Conservation (phyloP, 2,329 filamentous ascomycete genomes). For the Harringtonia lauricola region DNA sequence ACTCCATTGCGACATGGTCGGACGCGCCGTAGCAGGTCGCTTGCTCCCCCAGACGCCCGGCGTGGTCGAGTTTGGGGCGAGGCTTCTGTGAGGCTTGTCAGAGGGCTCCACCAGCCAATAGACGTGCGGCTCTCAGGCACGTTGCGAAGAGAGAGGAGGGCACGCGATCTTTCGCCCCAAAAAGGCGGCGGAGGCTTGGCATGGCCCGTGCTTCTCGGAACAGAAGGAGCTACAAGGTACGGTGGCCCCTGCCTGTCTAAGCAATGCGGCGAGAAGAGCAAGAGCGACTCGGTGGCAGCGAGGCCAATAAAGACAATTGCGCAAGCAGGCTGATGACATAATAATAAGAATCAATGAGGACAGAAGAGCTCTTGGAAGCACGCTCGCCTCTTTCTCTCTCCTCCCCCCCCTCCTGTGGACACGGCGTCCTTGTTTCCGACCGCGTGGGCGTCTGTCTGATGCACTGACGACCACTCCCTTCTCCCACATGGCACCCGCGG, state of each 20-base stretch:
- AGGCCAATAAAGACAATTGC: too few relatives aligned
- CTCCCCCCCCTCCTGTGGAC: neutral
- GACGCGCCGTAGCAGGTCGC: too few relatives aligned
- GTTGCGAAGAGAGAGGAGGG: slow-evolving; percentile 10
- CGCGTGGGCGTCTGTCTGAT: neutral
- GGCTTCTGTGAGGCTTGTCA: slow-evolving; percentile 1
- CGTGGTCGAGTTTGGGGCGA: neutral
- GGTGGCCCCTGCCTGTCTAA: too few relatives aligned
- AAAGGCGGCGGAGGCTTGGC: neutral
- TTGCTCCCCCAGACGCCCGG: neutral
- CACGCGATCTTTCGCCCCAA: slow-evolving; percentile 11
- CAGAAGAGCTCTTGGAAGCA: too few relatives aligned
- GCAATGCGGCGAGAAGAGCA: too few relatives aligned
- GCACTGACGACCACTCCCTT: slow-evolving; percentile 9
- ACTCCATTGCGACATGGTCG: neutral
- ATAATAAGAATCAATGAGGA: too few relatives aligned
- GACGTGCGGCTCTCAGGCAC: slow-evolving; percentile 7
- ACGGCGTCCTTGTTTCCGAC: neutral
- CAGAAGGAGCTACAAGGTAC: too few relatives aligned
- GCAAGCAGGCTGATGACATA: too few relatives aligned
- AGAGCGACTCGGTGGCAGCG: too few relatives aligned
- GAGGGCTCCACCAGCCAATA: slow-evolving; percentile 9
- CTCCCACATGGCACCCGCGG: slow-evolving; percentile 9
- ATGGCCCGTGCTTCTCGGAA: neutral
- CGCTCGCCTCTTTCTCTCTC: neutral